Base-by-base conservation (phyloP, 1,284 basidiomycete genomes). In the Ceratobasidium papillatum region DNA sequence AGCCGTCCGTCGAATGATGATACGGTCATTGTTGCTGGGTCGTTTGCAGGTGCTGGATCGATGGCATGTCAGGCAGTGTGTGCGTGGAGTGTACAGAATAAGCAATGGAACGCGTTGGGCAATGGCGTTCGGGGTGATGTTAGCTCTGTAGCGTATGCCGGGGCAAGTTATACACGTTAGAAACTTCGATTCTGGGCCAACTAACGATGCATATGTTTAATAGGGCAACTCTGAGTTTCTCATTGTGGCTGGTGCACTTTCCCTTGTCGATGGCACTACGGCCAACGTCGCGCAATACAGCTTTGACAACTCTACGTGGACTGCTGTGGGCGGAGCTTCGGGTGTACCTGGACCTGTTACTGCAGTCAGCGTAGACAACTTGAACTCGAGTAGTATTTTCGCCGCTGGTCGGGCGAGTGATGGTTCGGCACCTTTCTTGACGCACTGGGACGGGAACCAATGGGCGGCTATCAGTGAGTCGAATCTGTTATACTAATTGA, bases 311-410 rank as follows among this genome's bases (percentile, higher is more conserved):
- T 80, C 83, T 3, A 89, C 89, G 0, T 98, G 96, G 94, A 84
- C 85, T n/a, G 81, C 88, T 5, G 82, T 99, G 27, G 95, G 94
- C 11, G 81, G 84, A 52, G 83, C 86, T 12, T 83, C 83, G 14
- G 86, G 89, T 63, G 85, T 98, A 17, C 94, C 95, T 56, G 97
- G 97, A 1, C 94, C 95, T 0, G 94, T 96, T 0, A 93, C 94
- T 8, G 95, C 97, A 14, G 82, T 98, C 66, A 92, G 91, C 73
- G 91, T 96, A 68, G 94, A 99, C 82, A 86, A 92, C 78, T 87
- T 88, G 38, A 94, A 98, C 80, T 82, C 84, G 0, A 92, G 89
- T 78, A 96, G 93, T 79, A 89, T 99, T 78, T 99, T 96, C 80
- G 94, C 93, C 56, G 94, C 95, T 54, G 97, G 97, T 75, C 90